These are phyloP conservation scores for Prunus dulcis DNA, from an alignment of 306 rosid genomes.

Conservation along the genomic window DNA sequence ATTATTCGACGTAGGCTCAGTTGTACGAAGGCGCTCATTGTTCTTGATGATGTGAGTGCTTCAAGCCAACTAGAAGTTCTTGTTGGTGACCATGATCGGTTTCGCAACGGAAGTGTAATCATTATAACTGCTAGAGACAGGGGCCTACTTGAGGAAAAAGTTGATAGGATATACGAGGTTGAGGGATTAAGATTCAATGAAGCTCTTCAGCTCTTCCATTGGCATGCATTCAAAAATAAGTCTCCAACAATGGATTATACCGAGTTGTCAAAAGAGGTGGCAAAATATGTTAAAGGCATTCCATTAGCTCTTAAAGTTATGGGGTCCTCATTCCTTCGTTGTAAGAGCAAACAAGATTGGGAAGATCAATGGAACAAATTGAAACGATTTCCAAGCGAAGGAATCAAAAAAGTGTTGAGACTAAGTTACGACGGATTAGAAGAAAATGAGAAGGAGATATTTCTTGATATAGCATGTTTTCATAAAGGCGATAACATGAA, in stretches of 20 bases:
- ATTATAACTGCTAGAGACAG: constrained; percentile 9
- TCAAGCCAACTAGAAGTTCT: background rate
- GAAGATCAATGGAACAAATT: background rate
- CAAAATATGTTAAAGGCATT: background rate
- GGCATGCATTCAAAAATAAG: constrained; percentile 1
- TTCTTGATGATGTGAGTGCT: background rate
- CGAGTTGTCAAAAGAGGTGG: background rate
- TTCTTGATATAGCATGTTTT: constrained; percentile 30
- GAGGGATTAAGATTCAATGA: background rate
- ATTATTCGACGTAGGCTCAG: background rate
- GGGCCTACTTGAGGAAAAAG: background rate
- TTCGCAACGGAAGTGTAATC: background rate
- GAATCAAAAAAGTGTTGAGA: background rate
- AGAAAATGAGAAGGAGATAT: constrained; percentile 22
- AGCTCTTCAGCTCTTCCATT: constrained; percentile 9
- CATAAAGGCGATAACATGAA: constrained; percentile 27
- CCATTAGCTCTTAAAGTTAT: background rate
- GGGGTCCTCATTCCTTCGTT: background rate
- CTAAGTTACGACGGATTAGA: background rate
- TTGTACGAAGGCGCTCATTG: background rate
- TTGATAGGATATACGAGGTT: background rate
- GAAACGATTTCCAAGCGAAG: background rate
- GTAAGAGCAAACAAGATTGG: background rate
- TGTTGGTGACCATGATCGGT: background rate
- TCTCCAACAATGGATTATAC: background rate